Conservation (phyloP, 805 yeast species). For the Ogataea kodamae region DNA sequence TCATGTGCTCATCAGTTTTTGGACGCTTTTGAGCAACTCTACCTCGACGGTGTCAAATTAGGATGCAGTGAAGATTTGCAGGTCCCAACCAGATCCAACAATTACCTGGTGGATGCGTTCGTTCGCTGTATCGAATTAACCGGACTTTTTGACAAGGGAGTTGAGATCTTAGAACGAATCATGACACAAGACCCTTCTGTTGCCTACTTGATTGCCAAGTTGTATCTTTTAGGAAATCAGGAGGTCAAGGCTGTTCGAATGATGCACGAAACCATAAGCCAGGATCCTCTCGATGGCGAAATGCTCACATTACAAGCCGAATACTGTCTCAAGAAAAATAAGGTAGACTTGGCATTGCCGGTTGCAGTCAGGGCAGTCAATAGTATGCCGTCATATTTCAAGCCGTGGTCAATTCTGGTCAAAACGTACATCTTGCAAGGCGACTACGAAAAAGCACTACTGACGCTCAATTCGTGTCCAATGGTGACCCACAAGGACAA, state of each 20-base stretch:
- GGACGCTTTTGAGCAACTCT: slow-evolving; percentile 62
- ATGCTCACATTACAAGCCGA: slow-evolving; percentile 55
- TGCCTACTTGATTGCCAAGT: slow-evolving; percentile 50
- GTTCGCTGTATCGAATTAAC: slow-evolving; percentile 61
- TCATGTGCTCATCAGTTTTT: slow-evolving; percentile 53
- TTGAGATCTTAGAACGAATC: slow-evolving; percentile 55
- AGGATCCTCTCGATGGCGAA: slow-evolving; percentile 52
- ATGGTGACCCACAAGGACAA: slow-evolving; percentile 74
- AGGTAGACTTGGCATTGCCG: slow-evolving; percentile 54
- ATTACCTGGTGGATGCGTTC: slow-evolving; percentile 75
- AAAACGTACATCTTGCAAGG: slow-evolving; percentile 58
- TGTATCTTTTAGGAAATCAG: slow-evolving; percentile 50
- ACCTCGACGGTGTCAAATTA: slow-evolving; percentile 58
- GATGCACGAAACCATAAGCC: slow-evolving; percentile 47
- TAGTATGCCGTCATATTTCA: slow-evolving; percentile 70
- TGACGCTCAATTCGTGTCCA: slow-evolving; percentile 76
- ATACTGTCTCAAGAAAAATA: slow-evolving; percentile 50
- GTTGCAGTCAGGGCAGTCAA: slow-evolving; percentile 63
- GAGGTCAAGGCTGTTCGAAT: slow-evolving; percentile 56
- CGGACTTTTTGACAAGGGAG: slow-evolving; percentile 57
- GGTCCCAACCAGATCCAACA: slow-evolving; percentile 57
- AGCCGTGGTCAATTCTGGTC: slow-evolving; percentile 68
- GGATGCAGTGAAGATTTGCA: slow-evolving; percentile 70
- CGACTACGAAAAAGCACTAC: slow-evolving; percentile 67
- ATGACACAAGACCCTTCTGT: slow-evolving; percentile 54